Conservation (phyloP, 345 rosid species). For the Eutrema japonicum region DNA sequence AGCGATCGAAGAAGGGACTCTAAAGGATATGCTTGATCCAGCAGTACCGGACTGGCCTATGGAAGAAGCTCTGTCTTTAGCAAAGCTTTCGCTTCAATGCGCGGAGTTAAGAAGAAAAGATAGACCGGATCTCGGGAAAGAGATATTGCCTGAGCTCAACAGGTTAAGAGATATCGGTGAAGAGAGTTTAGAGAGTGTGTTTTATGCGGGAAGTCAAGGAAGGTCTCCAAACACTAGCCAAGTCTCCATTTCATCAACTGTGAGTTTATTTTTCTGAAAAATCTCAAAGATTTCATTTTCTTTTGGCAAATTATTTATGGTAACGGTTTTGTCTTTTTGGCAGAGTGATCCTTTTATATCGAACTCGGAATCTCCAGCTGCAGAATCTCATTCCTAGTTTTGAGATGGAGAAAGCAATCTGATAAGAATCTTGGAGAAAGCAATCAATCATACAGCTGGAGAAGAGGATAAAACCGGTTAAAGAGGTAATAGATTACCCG, state of each 20-base stretch:
- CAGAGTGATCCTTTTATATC: conserved; percentile 39
- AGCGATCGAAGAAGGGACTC: conserved; percentile 61
- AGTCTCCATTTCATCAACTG: conserved; percentile 49
- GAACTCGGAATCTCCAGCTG: conserved; percentile 33
- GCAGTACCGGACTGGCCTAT: conserved; percentile 79
- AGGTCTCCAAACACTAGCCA: conserved; percentile 47
- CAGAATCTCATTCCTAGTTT: conserved; percentile 29
- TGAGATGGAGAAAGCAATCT: not conserved
- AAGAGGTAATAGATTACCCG: conserved; percentile 72
- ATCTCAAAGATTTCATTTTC: not conserved
- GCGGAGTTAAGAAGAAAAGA: conserved; percentile 89
- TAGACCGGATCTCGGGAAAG: conserved; percentile 83
- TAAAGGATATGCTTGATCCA: conserved; percentile 69
- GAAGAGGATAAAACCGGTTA: too few relatives aligned
- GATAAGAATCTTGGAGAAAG: conserved; percentile 22
- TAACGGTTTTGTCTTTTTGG: not conserved
- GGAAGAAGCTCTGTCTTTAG: conserved; percentile 62
- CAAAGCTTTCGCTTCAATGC: conserved; percentile 65
- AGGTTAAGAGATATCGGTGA: conserved; percentile 69
- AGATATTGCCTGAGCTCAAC: conserved; percentile 63
- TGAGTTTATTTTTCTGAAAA: conserved; percentile 36
- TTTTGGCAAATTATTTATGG: not conserved
- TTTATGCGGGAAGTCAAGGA: conserved; percentile 31
- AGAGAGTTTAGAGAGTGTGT: conserved; percentile 47
- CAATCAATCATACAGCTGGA: too few relatives aligned